phyloP scores from a whole-genome alignment of 2,329 filamentous ascomycete species.

The Penicillium oxalicum region DNA sequence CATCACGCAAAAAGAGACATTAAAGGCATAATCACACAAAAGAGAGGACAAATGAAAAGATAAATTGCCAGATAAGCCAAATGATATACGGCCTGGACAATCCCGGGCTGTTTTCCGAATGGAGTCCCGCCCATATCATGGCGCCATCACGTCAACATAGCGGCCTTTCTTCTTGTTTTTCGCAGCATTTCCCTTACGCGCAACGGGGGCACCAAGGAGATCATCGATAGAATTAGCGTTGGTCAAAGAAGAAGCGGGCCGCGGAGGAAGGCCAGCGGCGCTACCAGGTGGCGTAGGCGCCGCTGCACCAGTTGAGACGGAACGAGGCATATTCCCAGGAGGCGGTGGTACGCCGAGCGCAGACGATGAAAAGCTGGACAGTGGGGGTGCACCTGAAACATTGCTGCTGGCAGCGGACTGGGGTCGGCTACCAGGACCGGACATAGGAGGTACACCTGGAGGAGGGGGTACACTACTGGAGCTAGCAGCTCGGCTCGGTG shows the following conservation, averaged over 20 bases:
- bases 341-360: constrained; percentile 28
- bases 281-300: constrained; percentile 32
- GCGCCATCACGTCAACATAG: constrained; percentile 95
- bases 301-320: constrained; percentile 34
- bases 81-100: not conserved
- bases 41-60: constrained; percentile 16
- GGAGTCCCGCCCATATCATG: constrained; percentile 31
- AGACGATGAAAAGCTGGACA: constrained; percentile 29
- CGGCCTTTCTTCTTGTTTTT: constrained; percentile 76
- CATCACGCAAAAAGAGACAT: constrained; percentile 9
- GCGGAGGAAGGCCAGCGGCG: constrained; percentile 47
- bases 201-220: constrained; percentile 67
- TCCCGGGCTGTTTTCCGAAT: not conserved
- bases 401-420: constrained; percentile 28
- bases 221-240: constrained; percentile 95
- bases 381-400: constrained; percentile 17
- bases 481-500: constrained; percentile 49
- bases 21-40: constrained; percentile 19
- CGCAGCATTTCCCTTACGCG: constrained; percentile 58
- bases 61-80: constrained; percentile 5
- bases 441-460: constrained; percentile 19
- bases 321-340: constrained; percentile 25
- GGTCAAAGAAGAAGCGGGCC: constrained; percentile 76
- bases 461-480: constrained; percentile 51
- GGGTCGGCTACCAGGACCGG: constrained; percentile 25